phyloP scores from a whole-genome alignment of 768 basidiomycete species.

The Suillus weaverae region DNA sequence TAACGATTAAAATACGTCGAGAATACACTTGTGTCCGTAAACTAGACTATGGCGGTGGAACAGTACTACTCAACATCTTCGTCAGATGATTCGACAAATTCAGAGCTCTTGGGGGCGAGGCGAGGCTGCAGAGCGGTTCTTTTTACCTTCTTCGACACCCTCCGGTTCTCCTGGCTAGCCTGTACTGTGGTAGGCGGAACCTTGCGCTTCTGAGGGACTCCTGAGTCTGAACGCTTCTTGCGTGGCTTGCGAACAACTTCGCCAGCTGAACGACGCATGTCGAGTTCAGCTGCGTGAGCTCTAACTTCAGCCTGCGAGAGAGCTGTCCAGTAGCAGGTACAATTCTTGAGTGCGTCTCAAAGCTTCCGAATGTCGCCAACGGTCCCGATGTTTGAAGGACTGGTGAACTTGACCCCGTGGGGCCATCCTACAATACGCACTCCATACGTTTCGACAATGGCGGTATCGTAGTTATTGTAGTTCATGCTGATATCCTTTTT shows the following conservation, averaged over 20 bases:
- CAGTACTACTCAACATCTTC: background rate
- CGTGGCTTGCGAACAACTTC: constrained; percentile 1
- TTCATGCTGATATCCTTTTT: constrained; percentile 14
- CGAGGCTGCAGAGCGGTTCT: background rate
- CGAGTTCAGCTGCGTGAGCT: background rate
- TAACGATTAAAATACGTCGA: too few species aligned
- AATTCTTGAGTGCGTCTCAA: constrained; percentile 5
- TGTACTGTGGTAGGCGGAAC: background rate
- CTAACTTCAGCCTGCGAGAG: background rate
- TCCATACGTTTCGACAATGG: constrained; percentile 12
- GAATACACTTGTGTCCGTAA: too few species aligned
- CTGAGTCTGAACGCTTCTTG: background rate
- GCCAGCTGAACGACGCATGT: background rate
- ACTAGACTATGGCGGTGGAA: too few species aligned
- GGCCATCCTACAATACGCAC: constrained; percentile 21
- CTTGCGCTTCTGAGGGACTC: background rate
- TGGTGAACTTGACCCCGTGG: constrained; percentile 8
- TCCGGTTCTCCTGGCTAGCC: background rate
- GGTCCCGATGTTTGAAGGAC: constrained; percentile 8
- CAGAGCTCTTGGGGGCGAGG: background rate
- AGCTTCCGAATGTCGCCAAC: constrained; percentile 10
- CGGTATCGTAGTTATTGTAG: constrained; percentile 16
- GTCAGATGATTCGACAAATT: background rate
- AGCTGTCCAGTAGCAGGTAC: constrained; percentile 6
- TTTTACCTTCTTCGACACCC: background rate